These are phyloP conservation scores for Metschnikowia anglica DNA, from an alignment of 805 yeast genomes.

Conservation along the genomic window DNA sequence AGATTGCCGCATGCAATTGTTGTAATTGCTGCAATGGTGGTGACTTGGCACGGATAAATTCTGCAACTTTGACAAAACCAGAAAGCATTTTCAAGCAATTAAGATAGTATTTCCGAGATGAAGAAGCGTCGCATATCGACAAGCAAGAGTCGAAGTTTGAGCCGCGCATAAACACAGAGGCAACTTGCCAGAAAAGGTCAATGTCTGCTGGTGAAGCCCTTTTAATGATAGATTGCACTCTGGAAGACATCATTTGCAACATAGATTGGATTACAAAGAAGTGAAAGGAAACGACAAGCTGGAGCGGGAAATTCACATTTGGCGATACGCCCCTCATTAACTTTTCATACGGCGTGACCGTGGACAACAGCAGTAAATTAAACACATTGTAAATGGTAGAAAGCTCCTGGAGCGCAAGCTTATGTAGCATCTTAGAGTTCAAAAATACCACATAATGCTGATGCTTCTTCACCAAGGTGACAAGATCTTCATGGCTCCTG, in stretches of 20 bases:
- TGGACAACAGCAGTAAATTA: slow-evolving; percentile 6
- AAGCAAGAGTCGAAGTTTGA: slow-evolving; percentile 12
- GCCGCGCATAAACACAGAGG: slow-evolving; percentile 9
- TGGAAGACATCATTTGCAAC: slow-evolving; percentile 16
- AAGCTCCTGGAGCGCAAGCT: slow-evolving; percentile 15
- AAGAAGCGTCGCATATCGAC: background rate
- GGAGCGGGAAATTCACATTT: background rate
- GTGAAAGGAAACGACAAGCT: slow-evolving; percentile 14
- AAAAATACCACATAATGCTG: slow-evolving; percentile 15
- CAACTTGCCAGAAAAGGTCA: slow-evolving; percentile 11
- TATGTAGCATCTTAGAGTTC: slow-evolving; percentile 9
- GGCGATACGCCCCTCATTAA: slow-evolving; percentile 11
- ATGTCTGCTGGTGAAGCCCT: background rate
- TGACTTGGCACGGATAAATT: slow-evolving; percentile 6
- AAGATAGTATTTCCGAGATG: slow-evolving; percentile 12
- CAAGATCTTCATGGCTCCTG: background rate
- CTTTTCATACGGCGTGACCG: background rate
- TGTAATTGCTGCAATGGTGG: too few relatives aligned
- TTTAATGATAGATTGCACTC: slow-evolving; percentile 9
- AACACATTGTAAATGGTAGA: slow-evolving; percentile 14
- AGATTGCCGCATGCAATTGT: background rate
- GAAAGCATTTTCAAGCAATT: slow-evolving; percentile 18
- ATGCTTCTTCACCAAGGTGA: slow-evolving; percentile 13
- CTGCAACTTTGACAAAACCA: slow-evolving; percentile 17
- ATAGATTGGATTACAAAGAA: slow-evolving; percentile 20